Conservation (phyloP, 169 alveolate species). For the Amoebophrya sp. region DNA sequence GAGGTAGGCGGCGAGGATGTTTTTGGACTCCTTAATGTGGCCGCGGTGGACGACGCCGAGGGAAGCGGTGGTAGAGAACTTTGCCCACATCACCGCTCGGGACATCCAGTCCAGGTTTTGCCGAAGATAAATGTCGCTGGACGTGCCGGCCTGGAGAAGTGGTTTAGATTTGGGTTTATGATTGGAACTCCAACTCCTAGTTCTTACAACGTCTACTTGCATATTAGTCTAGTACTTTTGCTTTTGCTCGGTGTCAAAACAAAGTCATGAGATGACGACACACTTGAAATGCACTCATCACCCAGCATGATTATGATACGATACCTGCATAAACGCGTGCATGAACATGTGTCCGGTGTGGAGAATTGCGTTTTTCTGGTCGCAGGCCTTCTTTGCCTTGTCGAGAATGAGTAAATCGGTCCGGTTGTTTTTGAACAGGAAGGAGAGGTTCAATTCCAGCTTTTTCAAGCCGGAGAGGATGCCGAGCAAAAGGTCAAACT, state of each 20-base stretch:
- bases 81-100: constrained; percentile 80
- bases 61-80: constrained; percentile 95
- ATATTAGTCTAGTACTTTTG: no score
- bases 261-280: no score
- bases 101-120: constrained; percentile 85
- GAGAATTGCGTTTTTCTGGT: neutral
- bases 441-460: neutral
- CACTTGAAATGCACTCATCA: no score
- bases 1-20: neutral
- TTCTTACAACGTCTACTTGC: no score
- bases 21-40: constrained; percentile 31
- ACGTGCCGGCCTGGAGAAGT: constrained; percentile 89
- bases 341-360: constrained; percentile 2
- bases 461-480: neutral
- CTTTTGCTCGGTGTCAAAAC: no score
- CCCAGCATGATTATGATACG: no score
- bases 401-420: neutral
- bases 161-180: no score
- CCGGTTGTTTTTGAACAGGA: neutral
- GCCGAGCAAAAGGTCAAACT: neutral
- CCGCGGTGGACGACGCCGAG: constrained; percentile 91
- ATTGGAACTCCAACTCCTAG: no score
- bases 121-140: constrained; percentile 87
- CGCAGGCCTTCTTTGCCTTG: neutral
- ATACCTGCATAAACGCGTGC: constrained; percentile 23